Evolutionary conservation across 23 red algal genomes (phyloP).

Genomic region (Chondrus crispus): DNA sequence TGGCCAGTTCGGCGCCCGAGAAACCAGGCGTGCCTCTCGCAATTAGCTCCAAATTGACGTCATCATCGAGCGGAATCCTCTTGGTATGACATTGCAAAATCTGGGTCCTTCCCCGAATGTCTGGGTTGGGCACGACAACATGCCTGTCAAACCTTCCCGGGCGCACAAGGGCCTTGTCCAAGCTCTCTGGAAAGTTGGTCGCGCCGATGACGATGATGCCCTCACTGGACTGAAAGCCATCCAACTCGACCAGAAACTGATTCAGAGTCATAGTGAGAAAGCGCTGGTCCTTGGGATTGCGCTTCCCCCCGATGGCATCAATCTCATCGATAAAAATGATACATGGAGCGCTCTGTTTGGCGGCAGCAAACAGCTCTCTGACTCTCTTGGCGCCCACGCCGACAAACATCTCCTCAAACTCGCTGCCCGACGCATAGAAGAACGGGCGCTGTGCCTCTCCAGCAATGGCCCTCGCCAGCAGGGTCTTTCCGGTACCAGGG

Average conservation of each 20-base stretch:
- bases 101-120: constrained; percentile 83
- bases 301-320: constrained; percentile 92
- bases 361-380: constrained; percentile 91
- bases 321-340: constrained; percentile 99
- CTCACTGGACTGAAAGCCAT: constrained; percentile 89
- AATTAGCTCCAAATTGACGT: constrained; percentile 88
- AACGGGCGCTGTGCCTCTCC: constrained; percentile 95
- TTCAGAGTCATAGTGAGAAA: constrained; percentile 98
- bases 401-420: constrained; percentile 99
- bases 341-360: constrained; percentile 93
- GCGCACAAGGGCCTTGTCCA: constrained; percentile 95
- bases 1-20: constrained; percentile 94
- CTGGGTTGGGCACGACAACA: constrained; percentile 89
- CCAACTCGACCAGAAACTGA: constrained; percentile 93
- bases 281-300: constrained; percentile 95
- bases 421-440: constrained; percentile 97
- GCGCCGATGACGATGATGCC: constrained; percentile 98
- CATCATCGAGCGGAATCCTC: constrained; percentile 75
- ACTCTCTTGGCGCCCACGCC: constrained; percentile 95
- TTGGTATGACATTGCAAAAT: constrained; percentile 88
- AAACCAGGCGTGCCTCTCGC: constrained; percentile 97
- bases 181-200: constrained; percentile 95
- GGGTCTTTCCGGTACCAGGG: constrained; percentile 97
- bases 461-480: constrained; percentile 92
- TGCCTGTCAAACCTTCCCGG: constrained; percentile 97